Conservation (phyloP, 305 asterid species). For the Lippia alba region DNA sequence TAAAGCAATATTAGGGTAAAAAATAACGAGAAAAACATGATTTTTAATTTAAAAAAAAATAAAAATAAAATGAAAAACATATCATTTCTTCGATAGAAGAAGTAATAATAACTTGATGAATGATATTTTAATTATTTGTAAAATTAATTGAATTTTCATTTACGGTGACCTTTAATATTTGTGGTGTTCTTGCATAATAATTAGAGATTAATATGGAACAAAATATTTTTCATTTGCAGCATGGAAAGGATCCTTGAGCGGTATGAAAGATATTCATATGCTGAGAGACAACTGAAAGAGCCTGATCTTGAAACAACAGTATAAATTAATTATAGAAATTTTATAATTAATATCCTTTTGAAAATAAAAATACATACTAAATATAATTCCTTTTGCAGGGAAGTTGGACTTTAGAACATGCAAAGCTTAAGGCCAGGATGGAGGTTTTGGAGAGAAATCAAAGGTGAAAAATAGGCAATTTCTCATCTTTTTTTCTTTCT, state of each 20-base stretch:
- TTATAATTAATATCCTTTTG: background rate
- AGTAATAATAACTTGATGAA: background rate
- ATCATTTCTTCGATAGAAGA: background rate
- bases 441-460: slow-evolving; percentile 78
- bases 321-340: background rate
- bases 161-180: background rate
- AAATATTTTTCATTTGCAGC: slow-evolving; percentile 43
- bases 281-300: slow-evolving; percentile 64
- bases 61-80: no score
- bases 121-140: no score
- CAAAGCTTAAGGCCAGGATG: slow-evolving; percentile 83
- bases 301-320: slow-evolving; percentile 61
- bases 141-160: background rate
- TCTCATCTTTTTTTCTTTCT: background rate
- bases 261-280: slow-evolving; percentile 75
- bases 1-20: background rate
- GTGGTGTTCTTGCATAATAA: background rate
- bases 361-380: background rate
- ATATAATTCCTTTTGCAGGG: slow-evolving; percentile 35
- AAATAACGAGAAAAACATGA: no score
- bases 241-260: slow-evolving; percentile 92
- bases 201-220: background rate
- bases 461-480: slow-evolving; percentile 44
- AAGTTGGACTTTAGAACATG: slow-evolving; percentile 76
- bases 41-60: no score